Evolutionary conservation across 2,329 filamentous ascomycete genomes (phyloP), one percentile per base, ranked within the genome.

Genomic region (Claviceps humidiphila): DNA sequence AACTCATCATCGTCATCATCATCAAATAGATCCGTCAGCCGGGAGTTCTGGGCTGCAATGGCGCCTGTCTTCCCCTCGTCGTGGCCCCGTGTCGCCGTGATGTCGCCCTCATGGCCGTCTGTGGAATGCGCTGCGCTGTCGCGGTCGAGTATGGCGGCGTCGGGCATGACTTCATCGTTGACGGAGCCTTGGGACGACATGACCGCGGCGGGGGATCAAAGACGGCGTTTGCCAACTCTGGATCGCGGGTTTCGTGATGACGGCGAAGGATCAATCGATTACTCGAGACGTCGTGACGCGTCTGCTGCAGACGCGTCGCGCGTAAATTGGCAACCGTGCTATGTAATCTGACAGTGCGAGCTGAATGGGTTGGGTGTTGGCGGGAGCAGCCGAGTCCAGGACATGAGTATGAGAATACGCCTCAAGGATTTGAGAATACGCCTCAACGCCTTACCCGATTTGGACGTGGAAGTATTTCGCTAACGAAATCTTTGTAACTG

Each of bases 1-100:
- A 82, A 81, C 55, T 84, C 80, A 0, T 81, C 78, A 56, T 81
- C 78, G 17, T 71, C 70, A 56, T 80, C 70, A 56, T 80, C 77
- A 38, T 69, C 73, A 52, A 83, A 83, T 11, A 84, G 58, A 4
- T 82, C 77, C 48, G 81, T 78, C 6, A 84, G 66, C 53, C 77
- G 80, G 45, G 74, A 66, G 42, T 75, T 71, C 24, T 72, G 69
- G 54, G 74, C 73, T 14, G 49, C 56, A 2, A 61, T 56, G 13
- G 55, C 52, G 13, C 61, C 54, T 40, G 63, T 56, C 40, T 65
- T 58, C 24, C 30, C 30, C 30, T 62, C 56, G 47, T 69, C 68
- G 48, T 68, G 66, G 22, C 59, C 20, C 3, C 20, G n/a, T 11
- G 42, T 16, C 17, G 42, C 63, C 71, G n/a, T 49, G 22, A 74